A percentile compares a stretch with the other conserved stretches of the same genome.
phyloP scores from a whole-genome alignment of 345 rosid species.

The Acer saccharum region DNA sequence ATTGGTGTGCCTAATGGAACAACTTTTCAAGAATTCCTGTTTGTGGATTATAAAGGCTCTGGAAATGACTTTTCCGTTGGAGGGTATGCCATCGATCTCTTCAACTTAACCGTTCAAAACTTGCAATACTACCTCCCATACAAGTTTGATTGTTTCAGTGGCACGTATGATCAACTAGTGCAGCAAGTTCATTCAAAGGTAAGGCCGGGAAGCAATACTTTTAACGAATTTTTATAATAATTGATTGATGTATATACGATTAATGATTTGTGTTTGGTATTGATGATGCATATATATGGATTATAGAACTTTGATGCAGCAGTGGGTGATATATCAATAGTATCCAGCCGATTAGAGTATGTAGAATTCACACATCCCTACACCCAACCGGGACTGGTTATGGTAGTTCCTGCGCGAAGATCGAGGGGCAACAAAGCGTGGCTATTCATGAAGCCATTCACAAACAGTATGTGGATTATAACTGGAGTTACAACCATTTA shows the following conservation, averaged over 20 bases:
- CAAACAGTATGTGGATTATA: conserved; percentile 25
- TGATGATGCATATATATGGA: background rate
- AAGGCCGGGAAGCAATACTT: background rate
- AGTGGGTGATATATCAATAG: conserved; percentile 16
- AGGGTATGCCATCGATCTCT: conserved; percentile 27
- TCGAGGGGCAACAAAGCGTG: conserved; percentile 10
- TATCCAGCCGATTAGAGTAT: conserved; percentile 3
- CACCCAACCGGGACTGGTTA: conserved; percentile 26
- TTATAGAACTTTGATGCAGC: conserved; percentile 17
- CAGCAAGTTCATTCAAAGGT: conserved; percentile 19
- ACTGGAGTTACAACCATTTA: conserved; percentile 18
- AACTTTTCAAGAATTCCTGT: background rate
- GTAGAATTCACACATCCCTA: conserved; percentile 34
- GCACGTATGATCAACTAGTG: conserved; percentile 18
- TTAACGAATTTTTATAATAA: too few species aligned
- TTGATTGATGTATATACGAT: too few species aligned
- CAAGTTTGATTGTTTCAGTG: conserved; percentile 5
- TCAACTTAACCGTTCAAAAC: background rate
- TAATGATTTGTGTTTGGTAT: too few species aligned
- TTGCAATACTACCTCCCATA: conserved; percentile 18
- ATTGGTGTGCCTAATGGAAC: background rate
- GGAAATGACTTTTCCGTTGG: background rate
- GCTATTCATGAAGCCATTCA: conserved; percentile 29
- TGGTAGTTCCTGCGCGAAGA: conserved; percentile 15
- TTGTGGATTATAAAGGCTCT: background rate